Evolutionary conservation across 345 rosid genomes (phyloP).

Genomic region (Euphorbia lathyris): DNA sequence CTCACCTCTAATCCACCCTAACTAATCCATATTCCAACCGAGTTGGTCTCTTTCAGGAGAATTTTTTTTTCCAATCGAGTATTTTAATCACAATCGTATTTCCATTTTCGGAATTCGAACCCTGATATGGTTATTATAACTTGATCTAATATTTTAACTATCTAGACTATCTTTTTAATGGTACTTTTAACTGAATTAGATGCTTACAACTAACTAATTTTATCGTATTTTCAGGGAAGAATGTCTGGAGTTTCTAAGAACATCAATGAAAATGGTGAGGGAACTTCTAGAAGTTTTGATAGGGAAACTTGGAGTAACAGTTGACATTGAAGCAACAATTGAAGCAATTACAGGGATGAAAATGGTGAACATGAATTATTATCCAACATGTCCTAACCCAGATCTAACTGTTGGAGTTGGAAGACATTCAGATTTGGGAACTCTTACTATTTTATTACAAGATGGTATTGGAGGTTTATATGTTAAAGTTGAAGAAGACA

Average conservation of each 20-base stretch:
- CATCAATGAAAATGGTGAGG: conserved; percentile 42
- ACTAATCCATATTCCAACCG: too few relatives aligned
- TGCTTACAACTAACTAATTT: too few relatives aligned
- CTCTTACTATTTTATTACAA: conserved; percentile 50
- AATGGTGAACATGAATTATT: conserved; percentile 56
- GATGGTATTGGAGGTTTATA: conserved; percentile 65
- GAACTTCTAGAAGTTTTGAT: conserved; percentile 37
- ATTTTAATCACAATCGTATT: too few relatives aligned
- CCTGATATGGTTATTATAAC: too few relatives aligned
- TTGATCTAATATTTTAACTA: too few relatives aligned
- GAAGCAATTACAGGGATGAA: conserved; percentile 41
- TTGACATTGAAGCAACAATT: conserved; percentile 29
- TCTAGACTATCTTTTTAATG: too few relatives aligned
- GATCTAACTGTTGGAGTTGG: conserved; percentile 59
- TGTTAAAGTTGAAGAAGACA: conserved; percentile 38
- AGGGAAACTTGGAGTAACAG: conserved; percentile 37
- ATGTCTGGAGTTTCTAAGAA: conserved; percentile 41
- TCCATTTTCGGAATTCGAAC: too few relatives aligned
- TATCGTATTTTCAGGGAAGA: conserved; percentile 34
- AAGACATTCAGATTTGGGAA: conserved; percentile 63
- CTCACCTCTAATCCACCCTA: too few relatives aligned
- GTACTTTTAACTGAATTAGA: too few relatives aligned
- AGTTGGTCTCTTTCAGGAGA: too few relatives aligned
- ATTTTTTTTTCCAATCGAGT: too few relatives aligned
- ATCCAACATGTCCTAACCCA: conserved; percentile 59